Base-by-base conservation (phyloP, 1,284 basidiomycete genomes). In the Anthracocystis walkeri region DNA sequence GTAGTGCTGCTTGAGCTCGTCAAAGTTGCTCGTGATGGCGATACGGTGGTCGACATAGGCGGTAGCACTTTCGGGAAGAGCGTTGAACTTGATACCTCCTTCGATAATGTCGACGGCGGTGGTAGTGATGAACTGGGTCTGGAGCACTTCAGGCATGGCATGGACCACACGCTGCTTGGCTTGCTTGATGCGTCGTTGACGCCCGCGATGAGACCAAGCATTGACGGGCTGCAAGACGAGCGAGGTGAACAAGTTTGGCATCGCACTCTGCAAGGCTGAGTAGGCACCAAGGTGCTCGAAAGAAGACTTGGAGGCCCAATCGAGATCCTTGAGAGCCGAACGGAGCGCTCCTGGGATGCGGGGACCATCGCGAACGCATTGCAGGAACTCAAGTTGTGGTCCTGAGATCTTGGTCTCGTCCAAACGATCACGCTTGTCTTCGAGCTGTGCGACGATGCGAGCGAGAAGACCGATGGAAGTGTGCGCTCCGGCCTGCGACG, bases 81-180 rank as follows among this genome's bases (percentile, higher is more conserved):
- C 90, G 74, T 90, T 91, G 55, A 85, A 86, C 84, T 92, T 92
- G 41, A 91, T 89, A 16, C 91, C 91, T 3, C 91, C 91, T 7
- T 87, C 79, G 48, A 92, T 88, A 11, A 92, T 82, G 78, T 91
- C 91, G 44, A 90, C 87, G 3, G 92, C 91, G 78, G 91, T 91
- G 0, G 91, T 91, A 4, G 91, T 93, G 41, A 88, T 87, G n/a
- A 90, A 85, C 31, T 89, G 78, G 59, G 87, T 87, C 58, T 86
- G 86, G 55, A 86, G 80, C 7, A 20, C 12, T 8, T 54, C 27
- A 4, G 61, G 63, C 60, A 65, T 61, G 7, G 56, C 40, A 57
- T 73, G 58, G 2, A 58, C 60, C 11, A 63, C 65, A 3, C 63
- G 58, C 50, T 65, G 51, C 18, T 55, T 61, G 27, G 59, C 65